These are phyloP conservation scores for Teratosphaeria zuluensis DNA, from an alignment of 2,329 filamentous ascomycete species.

Conservation along the genomic window DNA sequence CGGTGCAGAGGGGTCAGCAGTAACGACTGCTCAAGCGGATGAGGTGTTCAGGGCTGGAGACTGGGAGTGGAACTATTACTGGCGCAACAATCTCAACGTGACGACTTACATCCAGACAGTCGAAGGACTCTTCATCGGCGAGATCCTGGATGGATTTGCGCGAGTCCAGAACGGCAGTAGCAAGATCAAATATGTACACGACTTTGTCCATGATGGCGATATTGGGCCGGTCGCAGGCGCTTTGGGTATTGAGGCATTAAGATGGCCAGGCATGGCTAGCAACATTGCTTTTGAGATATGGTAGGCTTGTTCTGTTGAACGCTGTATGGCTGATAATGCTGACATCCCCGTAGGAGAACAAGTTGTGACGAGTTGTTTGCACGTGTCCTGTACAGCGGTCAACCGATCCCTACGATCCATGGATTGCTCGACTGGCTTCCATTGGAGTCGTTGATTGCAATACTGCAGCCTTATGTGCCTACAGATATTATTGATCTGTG, in stretches of 20 bases:
- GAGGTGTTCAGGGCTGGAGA: background rate
- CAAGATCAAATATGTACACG: background rate
- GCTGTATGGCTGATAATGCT: background rate
- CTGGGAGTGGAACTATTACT: slow-evolving; percentile 1
- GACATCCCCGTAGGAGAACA: background rate
- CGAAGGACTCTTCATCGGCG: background rate
- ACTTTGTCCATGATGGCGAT: slow-evolving; percentile 1
- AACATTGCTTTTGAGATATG: background rate
- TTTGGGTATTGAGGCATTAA: background rate
- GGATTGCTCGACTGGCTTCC: background rate
- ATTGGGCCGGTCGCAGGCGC: background rate
- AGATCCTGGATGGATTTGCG: background rate
- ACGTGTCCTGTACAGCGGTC: background rate
- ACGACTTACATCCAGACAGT: slow-evolving; percentile 1
- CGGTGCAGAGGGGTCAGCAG: background rate
- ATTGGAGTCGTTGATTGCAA: background rate
- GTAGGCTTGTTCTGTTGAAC: background rate
- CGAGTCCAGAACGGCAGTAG: background rate
- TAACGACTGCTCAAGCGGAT: background rate
- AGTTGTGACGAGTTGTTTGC: background rate
- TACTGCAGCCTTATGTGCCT: background rate
- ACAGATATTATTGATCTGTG: background rate
- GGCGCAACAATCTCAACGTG: background rate
- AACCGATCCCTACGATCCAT: background rate
- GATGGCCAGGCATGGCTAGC: slow-evolving; percentile 1